These are phyloP conservation scores for Auriscalpium orientale DNA, from an alignment of 768 basidiomycete genomes.

Conservation along the genomic window DNA sequence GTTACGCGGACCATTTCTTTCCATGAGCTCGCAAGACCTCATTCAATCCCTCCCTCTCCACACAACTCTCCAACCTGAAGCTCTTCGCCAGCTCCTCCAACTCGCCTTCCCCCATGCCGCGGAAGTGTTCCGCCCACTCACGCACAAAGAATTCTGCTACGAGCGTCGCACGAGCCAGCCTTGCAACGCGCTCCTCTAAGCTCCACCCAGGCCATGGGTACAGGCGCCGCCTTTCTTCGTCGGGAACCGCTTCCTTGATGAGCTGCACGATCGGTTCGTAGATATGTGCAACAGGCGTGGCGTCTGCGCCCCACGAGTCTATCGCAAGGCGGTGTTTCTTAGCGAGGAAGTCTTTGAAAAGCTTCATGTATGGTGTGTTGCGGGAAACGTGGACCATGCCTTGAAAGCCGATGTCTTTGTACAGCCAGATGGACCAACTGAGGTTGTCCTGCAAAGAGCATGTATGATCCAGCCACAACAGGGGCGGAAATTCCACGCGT, in stretches of 20 bases:
- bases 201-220: conserved; percentile 30
- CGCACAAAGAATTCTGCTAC: conserved; percentile 27
- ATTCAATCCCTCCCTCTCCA: conserved; percentile 21
- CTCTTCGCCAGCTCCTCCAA: conserved; percentile 33
- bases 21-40: conserved; percentile 12
- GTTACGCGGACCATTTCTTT: neutral
- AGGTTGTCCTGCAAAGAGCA: conserved; percentile 1
- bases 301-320: conserved; percentile 33
- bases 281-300: conserved; percentile 19
- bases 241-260: conserved; percentile 20
- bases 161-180: conserved; percentile 27
- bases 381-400: conserved; percentile 33
- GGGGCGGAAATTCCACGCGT: neutral
- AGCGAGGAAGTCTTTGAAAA: conserved; percentile 27
- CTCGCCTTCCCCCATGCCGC: conserved; percentile 26
- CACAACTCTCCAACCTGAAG: conserved; percentile 36
- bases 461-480: too few species aligned
- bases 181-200: conserved; percentile 18
- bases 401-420: conserved; percentile 14
- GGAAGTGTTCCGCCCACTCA: conserved; percentile 26
- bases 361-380: conserved; percentile 33
- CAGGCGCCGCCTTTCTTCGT: conserved; percentile 17
- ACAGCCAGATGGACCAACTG: conserved; percentile 14
- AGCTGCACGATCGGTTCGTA: conserved; percentile 16
- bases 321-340: conserved; percentile 34